phyloP scores from a whole-genome alignment of 805 yeast genomes.

The Middelhovenomyces tepae region DNA sequence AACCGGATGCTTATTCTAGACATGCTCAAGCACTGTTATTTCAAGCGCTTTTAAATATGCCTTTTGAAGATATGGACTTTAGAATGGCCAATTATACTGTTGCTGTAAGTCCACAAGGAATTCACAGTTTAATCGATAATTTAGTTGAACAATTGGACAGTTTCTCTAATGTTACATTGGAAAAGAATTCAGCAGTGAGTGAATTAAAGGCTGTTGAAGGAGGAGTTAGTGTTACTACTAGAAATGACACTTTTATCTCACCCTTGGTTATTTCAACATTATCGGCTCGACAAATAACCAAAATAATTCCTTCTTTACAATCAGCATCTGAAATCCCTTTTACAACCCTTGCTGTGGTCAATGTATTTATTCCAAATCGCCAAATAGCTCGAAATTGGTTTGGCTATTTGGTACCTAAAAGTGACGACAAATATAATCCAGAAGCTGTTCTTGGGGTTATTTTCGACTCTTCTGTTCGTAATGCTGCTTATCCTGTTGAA shows the following conservation, averaged over 20 bases:
- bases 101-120: constrained; percentile 21
- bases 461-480: constrained; percentile 79
- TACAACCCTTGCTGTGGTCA: constrained; percentile 55
- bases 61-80: constrained; percentile 2
- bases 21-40: constrained; percentile 6
- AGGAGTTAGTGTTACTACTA: no score
- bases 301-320: no score
- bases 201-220: background rate
- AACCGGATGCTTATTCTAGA: constrained; percentile 5
- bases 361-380: constrained; percentile 47
- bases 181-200: background rate
- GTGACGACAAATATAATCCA: constrained; percentile 35
- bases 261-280: constrained; percentile 14
- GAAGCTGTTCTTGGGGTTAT: constrained; percentile 73
- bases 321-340: constrained; percentile 41
- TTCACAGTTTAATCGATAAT: constrained; percentile 20
- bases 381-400: constrained; percentile 52
- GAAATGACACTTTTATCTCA: background rate
- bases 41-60: constrained; percentile 3
- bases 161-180: constrained; percentile 1
- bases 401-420: constrained; percentile 77
- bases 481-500: constrained; percentile 34
- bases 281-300: constrained; percentile 12
- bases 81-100: constrained; percentile 13
- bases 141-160: constrained; percentile 17